Conservation (phyloP, 352 stramenopile genomes). For the Globisporangium okanoganense region DNA sequence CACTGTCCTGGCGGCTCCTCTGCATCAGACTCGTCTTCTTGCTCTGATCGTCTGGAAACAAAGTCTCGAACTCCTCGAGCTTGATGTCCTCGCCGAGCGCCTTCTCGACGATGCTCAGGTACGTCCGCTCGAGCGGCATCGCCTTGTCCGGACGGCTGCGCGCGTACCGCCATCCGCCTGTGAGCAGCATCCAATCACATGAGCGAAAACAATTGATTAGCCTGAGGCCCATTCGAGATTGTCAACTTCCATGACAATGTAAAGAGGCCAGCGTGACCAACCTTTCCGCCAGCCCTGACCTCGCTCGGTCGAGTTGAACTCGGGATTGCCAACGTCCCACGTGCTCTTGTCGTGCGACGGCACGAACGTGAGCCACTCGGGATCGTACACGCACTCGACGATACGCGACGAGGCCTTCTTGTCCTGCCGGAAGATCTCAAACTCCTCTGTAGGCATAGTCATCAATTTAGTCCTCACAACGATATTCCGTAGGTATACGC, state of each 20-base stretch:
- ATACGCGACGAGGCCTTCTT: conserved; percentile 84
- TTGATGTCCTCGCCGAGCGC: conserved; percentile 71
- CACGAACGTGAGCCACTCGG: conserved; percentile 80
- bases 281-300: conserved; percentile 80
- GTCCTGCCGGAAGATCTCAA: conserved; percentile 72
- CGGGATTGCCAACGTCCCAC: conserved; percentile 59
- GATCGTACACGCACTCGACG: conserved; percentile 79
- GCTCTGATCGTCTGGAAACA: conserved; percentile 64
- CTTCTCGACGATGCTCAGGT: conserved; percentile 62
- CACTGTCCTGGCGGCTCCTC: conserved; percentile 33
- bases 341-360: conserved; percentile 81
- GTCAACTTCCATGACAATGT: neutral
- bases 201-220: neutral
- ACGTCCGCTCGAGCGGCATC: conserved; percentile 61
- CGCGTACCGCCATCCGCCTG: conserved; percentile 77
- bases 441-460: conserved; percentile 40
- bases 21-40: conserved; percentile 43
- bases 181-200: neutral
- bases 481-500: too few species aligned
- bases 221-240: neutral
- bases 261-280: conserved; percentile 12
- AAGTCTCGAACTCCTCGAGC: conserved; percentile 75
- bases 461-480: too few species aligned
- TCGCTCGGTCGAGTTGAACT: conserved; percentile 61
- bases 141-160: conserved; percentile 57